phyloP scores from a whole-genome alignment of 441 rosid species.

The Lepidium campestre region DNA sequence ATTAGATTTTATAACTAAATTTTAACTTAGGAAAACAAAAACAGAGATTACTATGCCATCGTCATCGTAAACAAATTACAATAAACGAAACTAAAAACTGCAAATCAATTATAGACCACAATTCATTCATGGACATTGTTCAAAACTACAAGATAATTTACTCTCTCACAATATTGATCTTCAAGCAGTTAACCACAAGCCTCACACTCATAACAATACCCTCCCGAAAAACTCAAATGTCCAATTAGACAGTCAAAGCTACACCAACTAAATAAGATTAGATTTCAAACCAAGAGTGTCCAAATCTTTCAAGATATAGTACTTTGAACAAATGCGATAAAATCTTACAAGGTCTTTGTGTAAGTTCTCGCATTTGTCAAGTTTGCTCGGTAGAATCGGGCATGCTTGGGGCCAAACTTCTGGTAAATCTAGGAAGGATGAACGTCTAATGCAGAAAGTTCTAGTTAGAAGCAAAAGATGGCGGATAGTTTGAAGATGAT shows the following conservation, averaged over 20 bases:
- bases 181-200: slow-evolving; percentile 56
- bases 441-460: slow-evolving; percentile 44
- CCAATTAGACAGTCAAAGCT: neutral
- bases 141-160: slow-evolving; percentile 33
- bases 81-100: neutral
- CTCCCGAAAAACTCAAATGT: slow-evolving; percentile 41
- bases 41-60: too few relatives aligned
- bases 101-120: neutral
- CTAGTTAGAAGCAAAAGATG: neutral
- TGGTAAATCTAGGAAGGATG: slow-evolving; percentile 73
- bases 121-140: neutral
- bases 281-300: neutral
- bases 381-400: slow-evolving; percentile 48
- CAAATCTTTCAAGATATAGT: neutral
- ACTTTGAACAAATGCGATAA: neutral
- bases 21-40: too few relatives aligned
- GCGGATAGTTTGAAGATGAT: neutral
- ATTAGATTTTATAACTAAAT: too few relatives aligned
- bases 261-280: slow-evolving; percentile 8
- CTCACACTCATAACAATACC: slow-evolving; percentile 83
- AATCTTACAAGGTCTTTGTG: slow-evolving; percentile 88
- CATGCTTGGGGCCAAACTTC: slow-evolving; percentile 78
- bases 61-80: neutral
- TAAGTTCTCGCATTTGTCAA: slow-evolving; percentile 44
- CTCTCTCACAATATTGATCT: slow-evolving; percentile 59